Evolutionary conservation across 2,329 filamentous ascomycete species (phyloP).

Genomic region (Sphaerulina vaccinii): DNA sequence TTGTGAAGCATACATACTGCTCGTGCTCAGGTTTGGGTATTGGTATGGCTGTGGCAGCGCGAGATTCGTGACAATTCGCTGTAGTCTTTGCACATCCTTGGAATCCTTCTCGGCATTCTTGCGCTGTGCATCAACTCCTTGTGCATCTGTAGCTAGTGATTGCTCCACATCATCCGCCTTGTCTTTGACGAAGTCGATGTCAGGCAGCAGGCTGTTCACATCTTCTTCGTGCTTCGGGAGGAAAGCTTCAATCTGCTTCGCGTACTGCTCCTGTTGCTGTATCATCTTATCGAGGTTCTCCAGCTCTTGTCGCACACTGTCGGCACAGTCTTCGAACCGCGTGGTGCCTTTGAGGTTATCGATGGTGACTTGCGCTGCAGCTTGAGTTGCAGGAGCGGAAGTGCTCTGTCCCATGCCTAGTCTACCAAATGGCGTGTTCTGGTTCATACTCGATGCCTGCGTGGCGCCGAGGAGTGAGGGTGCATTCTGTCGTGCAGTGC

Average conservation of each 20-base stretch:
- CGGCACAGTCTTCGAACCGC: conserved; percentile 84
- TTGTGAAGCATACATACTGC: conserved; percentile 22
- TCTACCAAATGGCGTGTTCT: conserved; percentile 34
- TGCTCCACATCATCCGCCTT: conserved; percentile 64
- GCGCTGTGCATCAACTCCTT: conserved; percentile 58
- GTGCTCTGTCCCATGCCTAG: conserved; percentile 51
- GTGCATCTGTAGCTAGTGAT: conserved; percentile 62
- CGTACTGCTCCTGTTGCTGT: conserved; percentile 71
- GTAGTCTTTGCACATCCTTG: conserved; percentile 67
- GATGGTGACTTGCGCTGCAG: conserved; percentile 65
- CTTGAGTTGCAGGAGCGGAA: conserved; percentile 41
- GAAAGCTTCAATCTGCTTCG: conserved; percentile 70
- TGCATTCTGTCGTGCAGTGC: conserved; percentile 20
- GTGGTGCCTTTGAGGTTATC: conserved; percentile 80
- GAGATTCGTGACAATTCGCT: conserved; percentile 72
- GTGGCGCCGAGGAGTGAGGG: conserved; percentile 33
- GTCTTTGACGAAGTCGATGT: conserved; percentile 62
- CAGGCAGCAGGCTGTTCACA: conserved; percentile 63
- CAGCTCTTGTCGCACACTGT: conserved; percentile 76
- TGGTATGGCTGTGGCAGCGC: conserved; percentile 67
- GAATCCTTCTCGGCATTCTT: conserved; percentile 63
- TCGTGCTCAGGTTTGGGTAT: conserved; percentile 39
- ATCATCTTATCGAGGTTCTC: conserved; percentile 77
- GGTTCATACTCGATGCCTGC: conserved; percentile 24
- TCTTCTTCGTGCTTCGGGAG: conserved; percentile 62